Evolutionary conservation across 192 early-diverging fungal genomes (phyloP).

Genomic region (Backusella morwellensis): DNA sequence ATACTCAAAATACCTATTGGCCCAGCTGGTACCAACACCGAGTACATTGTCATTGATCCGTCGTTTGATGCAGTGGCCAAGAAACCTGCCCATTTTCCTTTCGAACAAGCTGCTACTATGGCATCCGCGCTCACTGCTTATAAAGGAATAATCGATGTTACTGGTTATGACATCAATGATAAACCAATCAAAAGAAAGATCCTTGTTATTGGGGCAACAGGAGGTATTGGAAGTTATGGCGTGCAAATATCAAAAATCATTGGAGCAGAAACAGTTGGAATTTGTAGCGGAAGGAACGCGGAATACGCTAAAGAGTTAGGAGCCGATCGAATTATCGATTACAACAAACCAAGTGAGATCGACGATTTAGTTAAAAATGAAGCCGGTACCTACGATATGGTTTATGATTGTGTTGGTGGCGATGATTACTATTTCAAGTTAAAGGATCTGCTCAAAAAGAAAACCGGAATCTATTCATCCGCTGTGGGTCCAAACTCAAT

Average conservation of each 20-base stretch:
- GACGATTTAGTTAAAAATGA: constrained; percentile 10
- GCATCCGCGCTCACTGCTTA: constrained; percentile 20
- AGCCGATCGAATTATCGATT: constrained; percentile 57
- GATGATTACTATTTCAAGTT: constrained; percentile 16
- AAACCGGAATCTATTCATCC: not conserved
- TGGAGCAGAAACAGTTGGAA: constrained; percentile 40
- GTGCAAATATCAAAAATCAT: constrained; percentile 50
- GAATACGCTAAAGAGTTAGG: constrained; percentile 43
- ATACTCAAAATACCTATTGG: not conserved
- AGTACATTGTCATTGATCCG: constrained; percentile 18
- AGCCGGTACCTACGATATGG: constrained; percentile 34
- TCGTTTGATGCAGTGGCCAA: not conserved
- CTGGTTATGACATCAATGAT: not conserved
- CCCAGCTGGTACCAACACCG: constrained; percentile 19
- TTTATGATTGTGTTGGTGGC: constrained; percentile 42
- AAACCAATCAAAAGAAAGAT: constrained; percentile 18
- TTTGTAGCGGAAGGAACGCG: constrained; percentile 47
- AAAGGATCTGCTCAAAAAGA: not conserved
- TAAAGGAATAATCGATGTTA: not conserved
- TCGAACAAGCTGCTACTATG: constrained; percentile 16
- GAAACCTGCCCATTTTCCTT: constrained; percentile 19
- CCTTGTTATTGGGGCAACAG: constrained; percentile 48
- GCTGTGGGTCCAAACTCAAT: constrained; percentile 6
- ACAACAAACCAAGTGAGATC: constrained; percentile 41
- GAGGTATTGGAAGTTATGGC: constrained; percentile 44